These are phyloP conservation scores for Xylariaceae sp. DNA, from an alignment of 2,329 filamentous ascomycete genomes.

Conservation along the genomic window DNA sequence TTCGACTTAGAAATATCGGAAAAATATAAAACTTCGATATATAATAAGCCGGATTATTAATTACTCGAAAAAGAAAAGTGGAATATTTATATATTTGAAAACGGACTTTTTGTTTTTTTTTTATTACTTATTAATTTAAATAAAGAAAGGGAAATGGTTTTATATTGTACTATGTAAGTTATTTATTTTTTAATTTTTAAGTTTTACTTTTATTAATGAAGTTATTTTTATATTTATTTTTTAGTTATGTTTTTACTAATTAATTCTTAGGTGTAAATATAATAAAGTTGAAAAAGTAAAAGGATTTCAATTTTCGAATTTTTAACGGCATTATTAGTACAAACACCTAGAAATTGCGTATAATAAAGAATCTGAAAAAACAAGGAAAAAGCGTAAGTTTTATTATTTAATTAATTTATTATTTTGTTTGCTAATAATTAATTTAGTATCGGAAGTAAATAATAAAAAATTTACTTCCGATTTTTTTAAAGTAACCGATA, in stretches of 20 bases:
- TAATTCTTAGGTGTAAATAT: neutral
- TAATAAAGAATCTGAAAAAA: neutral
- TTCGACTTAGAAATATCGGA: too few relatives aligned
- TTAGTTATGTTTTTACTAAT: neutral
- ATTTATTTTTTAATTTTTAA: neutral
- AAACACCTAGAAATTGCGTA: neutral
- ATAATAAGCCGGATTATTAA: neutral
- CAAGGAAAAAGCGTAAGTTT: neutral
- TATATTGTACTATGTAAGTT: neutral
- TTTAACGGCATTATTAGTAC: neutral
- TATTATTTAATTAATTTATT: neutral
- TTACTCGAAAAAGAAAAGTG: neutral
- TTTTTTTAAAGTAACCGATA: too few relatives aligned
- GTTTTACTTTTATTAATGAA: neutral
- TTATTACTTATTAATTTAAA: neutral
- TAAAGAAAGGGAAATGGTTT: neutral
- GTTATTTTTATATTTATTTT: neutral
- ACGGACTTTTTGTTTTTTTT: neutral
- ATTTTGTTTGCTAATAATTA: neutral
- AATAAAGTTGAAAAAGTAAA: neutral
- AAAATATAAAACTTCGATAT: neutral
- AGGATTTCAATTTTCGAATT: neutral
- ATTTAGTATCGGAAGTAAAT: neutral
- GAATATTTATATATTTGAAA: neutral
- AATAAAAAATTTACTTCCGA: too few relatives aligned